Conservation (phyloP, 2,329 filamentous ascomycete species). For the Chrysoporthe puriensis region DNA sequence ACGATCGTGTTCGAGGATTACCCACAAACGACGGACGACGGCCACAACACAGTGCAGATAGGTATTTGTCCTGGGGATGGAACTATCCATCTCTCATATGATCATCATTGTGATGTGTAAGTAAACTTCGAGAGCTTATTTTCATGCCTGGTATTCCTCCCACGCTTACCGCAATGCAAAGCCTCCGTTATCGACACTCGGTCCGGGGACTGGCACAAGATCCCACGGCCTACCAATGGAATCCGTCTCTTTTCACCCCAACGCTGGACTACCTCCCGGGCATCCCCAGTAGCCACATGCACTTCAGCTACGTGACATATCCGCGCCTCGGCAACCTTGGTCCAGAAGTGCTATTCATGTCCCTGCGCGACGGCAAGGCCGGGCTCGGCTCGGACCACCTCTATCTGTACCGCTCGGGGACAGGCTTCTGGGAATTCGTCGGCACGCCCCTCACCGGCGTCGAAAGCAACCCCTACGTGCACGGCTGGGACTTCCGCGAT, state of each 20-base stretch:
- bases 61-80: conserved; percentile 54
- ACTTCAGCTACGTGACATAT: conserved; percentile 50
- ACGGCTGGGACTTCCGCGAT: conserved; percentile 47
- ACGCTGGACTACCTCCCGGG: conserved; percentile 43
- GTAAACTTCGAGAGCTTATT: not conserved
- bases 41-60: conserved; percentile 57
- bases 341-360: conserved; percentile 46
- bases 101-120: conserved; percentile 51
- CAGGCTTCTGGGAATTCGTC: conserved; percentile 42
- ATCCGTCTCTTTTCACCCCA: conserved; percentile 41
- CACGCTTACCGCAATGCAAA: conserved; percentile 19
- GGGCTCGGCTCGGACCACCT: conserved; percentile 54
- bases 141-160: conserved; percentile 17
- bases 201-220: conserved; percentile 37
- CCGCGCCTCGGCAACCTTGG: conserved; percentile 49
- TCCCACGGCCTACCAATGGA: conserved; percentile 40
- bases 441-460: conserved; percentile 49
- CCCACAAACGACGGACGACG: conserved; percentile 52
- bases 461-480: conserved; percentile 55
- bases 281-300: conserved; percentile 34
- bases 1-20: conserved; percentile 53
- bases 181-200: conserved; percentile 45
- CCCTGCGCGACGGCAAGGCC: conserved; percentile 55
- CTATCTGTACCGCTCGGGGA: conserved; percentile 45
- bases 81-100: conserved; percentile 57